Evolutionary conservation across 2,329 filamentous ascomycete species (phyloP).

Genomic region (Juglanconis sp.): DNA sequence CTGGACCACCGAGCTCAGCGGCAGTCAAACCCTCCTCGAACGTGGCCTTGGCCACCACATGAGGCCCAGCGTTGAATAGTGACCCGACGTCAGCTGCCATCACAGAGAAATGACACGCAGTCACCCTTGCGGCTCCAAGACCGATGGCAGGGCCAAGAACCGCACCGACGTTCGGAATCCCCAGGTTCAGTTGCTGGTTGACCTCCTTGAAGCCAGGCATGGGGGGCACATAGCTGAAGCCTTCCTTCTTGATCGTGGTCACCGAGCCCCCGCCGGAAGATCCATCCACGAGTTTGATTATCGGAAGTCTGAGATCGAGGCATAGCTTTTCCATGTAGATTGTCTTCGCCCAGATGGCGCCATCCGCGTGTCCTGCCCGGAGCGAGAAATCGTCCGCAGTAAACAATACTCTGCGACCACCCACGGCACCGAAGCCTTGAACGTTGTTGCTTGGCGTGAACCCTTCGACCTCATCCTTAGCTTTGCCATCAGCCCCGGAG

Average conservation of each 20-base stretch:
- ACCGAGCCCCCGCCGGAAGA: slow-evolving; percentile 61
- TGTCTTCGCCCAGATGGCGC: slow-evolving; percentile 54
- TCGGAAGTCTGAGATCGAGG: slow-evolving; percentile 53
- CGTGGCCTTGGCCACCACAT: slow-evolving; percentile 60
- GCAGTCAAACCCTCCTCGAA: slow-evolving; percentile 61
- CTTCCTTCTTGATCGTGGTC: slow-evolving; percentile 52
- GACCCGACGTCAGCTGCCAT: slow-evolving; percentile 62
- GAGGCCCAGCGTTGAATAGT: slow-evolving; percentile 62
- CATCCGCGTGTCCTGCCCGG: slow-evolving; percentile 62
- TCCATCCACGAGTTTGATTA: slow-evolving; percentile 63
- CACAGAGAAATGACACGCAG: slow-evolving; percentile 61
- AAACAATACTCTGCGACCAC: slow-evolving; percentile 53
- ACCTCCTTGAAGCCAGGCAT: slow-evolving; percentile 51
- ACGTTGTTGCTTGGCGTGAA: slow-evolving; percentile 62
- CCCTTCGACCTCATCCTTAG: slow-evolving; percentile 44
- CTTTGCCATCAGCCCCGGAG: slow-evolving; percentile 40
- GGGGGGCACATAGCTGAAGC: slow-evolving; percentile 59
- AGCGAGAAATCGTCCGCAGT: slow-evolving; percentile 65
- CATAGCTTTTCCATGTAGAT: slow-evolving; percentile 61
- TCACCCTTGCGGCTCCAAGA: slow-evolving; percentile 58
- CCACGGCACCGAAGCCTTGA: slow-evolving; percentile 53
- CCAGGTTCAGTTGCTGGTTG: slow-evolving; percentile 56
- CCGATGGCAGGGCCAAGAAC: slow-evolving; percentile 63
- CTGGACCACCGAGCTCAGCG: slow-evolving; percentile 57
- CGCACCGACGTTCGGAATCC: slow-evolving; percentile 63